Conservation (phyloP, 2,329 filamentous ascomycete genomes). For the Aspergillus flavus region DNA sequence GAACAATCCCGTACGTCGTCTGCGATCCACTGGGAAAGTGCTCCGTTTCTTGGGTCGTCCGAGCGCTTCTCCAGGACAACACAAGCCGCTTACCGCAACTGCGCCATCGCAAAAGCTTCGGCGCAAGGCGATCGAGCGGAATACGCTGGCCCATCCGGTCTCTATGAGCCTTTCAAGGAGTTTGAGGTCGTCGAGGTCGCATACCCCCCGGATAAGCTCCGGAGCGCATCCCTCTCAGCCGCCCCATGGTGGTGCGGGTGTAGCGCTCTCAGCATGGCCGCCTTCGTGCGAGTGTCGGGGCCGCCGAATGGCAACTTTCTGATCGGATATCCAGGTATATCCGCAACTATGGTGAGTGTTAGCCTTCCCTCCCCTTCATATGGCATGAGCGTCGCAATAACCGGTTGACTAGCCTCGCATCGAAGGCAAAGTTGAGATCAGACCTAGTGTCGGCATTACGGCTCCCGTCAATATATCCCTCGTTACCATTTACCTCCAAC, state of each 20-base stretch:
- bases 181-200: conserved; percentile 25
- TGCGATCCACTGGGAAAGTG: background rate
- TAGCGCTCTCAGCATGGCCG: conserved; percentile 59
- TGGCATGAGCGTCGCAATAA: conserved; percentile 12
- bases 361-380: conserved; percentile 6
- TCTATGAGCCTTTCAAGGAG: conserved; percentile 32
- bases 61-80: background rate
- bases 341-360: conserved; percentile 83
- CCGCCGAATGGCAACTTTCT: conserved; percentile 96
- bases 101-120: conserved; percentile 15
- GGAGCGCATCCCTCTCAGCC: conserved; percentile 29
- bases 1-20: background rate
- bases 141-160: conserved; percentile 9
- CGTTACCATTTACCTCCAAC: conserved; percentile 90
- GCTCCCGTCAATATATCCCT: conserved; percentile 89
- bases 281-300: conserved; percentile 93
- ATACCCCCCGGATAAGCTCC: conserved; percentile 29
- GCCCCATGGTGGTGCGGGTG: conserved; percentile 44
- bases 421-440: conserved; percentile 96
- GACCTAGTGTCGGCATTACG: conserved; percentile 80
- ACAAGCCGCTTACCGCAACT: conserved; percentile 18
- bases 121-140: conserved; percentile 18
- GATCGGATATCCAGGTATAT: conserved; percentile 96
- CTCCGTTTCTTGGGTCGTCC: background rate
- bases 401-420: conserved; percentile 73